Percentiles rank a stretch among this genome's conserved stretches.
These are phyloP conservation scores for Torulaspora delbrueckii DNA, from an alignment of 805 yeast species.

Conservation along the genomic window DNA sequence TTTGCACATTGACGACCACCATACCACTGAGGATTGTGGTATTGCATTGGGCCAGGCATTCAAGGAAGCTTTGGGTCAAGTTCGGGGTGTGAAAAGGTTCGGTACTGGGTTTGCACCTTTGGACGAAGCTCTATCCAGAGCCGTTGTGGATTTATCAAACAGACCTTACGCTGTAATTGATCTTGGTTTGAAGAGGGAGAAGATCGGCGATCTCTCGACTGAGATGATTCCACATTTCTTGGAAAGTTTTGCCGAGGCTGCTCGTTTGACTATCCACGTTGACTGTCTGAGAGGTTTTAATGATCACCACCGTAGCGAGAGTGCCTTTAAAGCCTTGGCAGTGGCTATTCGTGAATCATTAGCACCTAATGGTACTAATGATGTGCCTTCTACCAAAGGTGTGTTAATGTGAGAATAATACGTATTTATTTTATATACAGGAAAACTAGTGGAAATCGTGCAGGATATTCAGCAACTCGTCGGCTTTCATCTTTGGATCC, in stretches of 20 bases:
- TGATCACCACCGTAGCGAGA: conserved; percentile 94
- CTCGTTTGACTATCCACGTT: conserved; percentile 86
- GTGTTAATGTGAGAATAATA: conserved; percentile 54
- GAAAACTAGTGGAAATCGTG: conserved; percentile 12
- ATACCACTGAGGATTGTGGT: conserved; percentile 92
- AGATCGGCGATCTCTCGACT: conserved; percentile 83
- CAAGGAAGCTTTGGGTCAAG: conserved; percentile 82
- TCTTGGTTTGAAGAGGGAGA: conserved; percentile 85
- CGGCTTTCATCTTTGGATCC: conserved; percentile 16
- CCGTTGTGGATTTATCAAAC: conserved; percentile 92
- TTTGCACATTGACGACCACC: conserved; percentile 94
- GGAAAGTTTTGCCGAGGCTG: conserved; percentile 90
- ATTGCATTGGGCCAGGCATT: conserved; percentile 88
- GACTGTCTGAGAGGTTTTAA: conserved; percentile 91
- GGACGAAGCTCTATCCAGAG: conserved; percentile 92
- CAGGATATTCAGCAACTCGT: conserved; percentile 19
- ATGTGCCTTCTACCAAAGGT: conserved; percentile 95
- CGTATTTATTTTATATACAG: conserved; percentile 10
- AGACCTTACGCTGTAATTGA: conserved; percentile 90
- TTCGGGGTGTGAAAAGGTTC: conserved; percentile 86
- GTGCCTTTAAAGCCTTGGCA: conserved; percentile 95
- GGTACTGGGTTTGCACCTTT: conserved; percentile 93
- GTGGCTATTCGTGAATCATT: conserved; percentile 85
- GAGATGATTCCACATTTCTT: conserved; percentile 98
- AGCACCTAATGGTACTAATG: conserved; percentile 76